phyloP scores from a whole-genome alignment of 192 early-diverging fungal species.

The Entophlyctis luteolus region DNA sequence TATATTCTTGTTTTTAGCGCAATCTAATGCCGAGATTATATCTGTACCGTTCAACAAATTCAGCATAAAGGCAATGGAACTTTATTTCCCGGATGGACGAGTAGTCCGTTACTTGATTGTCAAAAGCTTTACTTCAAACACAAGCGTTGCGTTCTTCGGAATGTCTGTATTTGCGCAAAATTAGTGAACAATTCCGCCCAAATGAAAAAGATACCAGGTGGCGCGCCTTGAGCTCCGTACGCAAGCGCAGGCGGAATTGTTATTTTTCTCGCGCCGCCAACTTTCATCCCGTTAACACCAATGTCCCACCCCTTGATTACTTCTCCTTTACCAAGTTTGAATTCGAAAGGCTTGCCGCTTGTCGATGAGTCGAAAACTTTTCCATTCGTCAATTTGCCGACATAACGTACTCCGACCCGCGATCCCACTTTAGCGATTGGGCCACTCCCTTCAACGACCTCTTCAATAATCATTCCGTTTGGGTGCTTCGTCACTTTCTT shows the following conservation, averaged over 20 bases:
- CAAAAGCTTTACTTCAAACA: slow-evolving; percentile 87
- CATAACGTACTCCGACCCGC: slow-evolving; percentile 79
- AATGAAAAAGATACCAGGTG: slow-evolving; percentile 58
- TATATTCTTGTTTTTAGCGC: too few relatives aligned
- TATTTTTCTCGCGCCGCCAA: slow-evolving; percentile 85
- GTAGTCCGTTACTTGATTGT: slow-evolving; percentile 1
- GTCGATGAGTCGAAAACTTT: slow-evolving; percentile 97
- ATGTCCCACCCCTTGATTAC: slow-evolving; percentile 98
- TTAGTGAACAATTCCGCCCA: neutral
- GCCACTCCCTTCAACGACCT: slow-evolving; percentile 64
- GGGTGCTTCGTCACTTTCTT: slow-evolving; percentile 43
- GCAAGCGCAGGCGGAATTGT: slow-evolving; percentile 80
- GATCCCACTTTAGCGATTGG: slow-evolving; percentile 62
- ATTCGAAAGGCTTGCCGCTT: slow-evolving; percentile 75
- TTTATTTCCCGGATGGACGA: too few relatives aligned
- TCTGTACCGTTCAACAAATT: too few relatives aligned
- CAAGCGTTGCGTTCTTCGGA: slow-evolving; percentile 73
- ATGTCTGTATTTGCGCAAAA: too few relatives aligned
- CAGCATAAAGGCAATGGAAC: too few relatives aligned
- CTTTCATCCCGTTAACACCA: slow-evolving; percentile 80
- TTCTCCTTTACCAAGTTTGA: slow-evolving; percentile 78
- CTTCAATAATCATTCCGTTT: slow-evolving; percentile 75
- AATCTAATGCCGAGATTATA: too few relatives aligned
- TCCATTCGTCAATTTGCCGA: slow-evolving; percentile 86
- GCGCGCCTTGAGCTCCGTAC: slow-evolving; percentile 75